Evolutionary conservation across 176 grass and related monocot species (phyloP).

Genomic region (Neostapfia colusana): DNA sequence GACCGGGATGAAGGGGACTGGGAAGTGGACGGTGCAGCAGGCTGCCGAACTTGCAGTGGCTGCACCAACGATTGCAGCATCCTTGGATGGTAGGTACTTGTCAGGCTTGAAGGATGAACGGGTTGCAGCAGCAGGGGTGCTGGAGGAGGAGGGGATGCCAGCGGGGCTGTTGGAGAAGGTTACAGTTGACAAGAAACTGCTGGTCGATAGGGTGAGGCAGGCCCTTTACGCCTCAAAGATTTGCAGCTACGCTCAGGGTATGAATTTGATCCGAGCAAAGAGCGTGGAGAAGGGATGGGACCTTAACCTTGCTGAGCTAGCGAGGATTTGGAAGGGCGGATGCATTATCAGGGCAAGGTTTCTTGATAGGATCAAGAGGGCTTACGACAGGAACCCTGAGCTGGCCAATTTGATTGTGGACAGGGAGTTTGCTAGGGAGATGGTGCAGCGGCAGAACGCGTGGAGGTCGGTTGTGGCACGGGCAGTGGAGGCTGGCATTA

Average conservation of each 20-base stretch:
- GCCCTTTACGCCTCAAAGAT: constrained; percentile 83
- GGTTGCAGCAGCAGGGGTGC: constrained; percentile 56
- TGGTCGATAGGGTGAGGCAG: constrained; percentile 74
- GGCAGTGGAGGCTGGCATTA: constrained; percentile 79
- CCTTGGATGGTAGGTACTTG: constrained; percentile 62
- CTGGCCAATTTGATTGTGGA: constrained; percentile 96
- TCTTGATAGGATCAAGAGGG: constrained; percentile 90
- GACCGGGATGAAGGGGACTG: constrained; percentile 93
- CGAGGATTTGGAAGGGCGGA: constrained; percentile 93
- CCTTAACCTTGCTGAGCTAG: constrained; percentile 77
- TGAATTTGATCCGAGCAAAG: constrained; percentile 86
- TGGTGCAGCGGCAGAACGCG: constrained; percentile 84
- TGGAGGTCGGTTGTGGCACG: constrained; percentile 90
- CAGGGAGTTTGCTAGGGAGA: constrained; percentile 87
- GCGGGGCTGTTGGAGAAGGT: constrained; percentile 40
- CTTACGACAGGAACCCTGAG: constrained; percentile 67
- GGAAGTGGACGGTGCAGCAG: constrained; percentile 95
- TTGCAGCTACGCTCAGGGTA: constrained; percentile 96
- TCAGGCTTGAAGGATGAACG: constrained; percentile 92
- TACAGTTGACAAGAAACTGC: constrained; percentile 61
- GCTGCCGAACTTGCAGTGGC: constrained; percentile 73
- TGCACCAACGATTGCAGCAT: constrained; percentile 67
- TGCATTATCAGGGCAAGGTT: constrained; percentile 93
- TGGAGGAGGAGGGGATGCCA: constrained; percentile 71
- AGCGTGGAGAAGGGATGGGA: constrained; percentile 81